phyloP scores from a whole-genome alignment of 2,329 filamentous ascomycete species.

The Arthrobotrys megalospora region DNA sequence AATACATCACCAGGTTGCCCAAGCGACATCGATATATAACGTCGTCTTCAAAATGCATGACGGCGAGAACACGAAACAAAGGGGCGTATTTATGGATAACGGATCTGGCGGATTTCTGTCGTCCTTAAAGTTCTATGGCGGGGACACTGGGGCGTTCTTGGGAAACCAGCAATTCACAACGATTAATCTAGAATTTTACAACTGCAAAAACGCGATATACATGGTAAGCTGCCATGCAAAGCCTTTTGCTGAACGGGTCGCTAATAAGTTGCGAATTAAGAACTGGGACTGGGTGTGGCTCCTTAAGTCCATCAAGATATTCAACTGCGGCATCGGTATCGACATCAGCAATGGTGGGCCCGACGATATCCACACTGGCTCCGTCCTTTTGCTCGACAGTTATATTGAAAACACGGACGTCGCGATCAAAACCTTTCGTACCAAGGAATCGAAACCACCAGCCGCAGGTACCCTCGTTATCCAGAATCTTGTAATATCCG shows the following conservation, averaged over 20 bases:
- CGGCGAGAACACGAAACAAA: slow-evolving; percentile 66
- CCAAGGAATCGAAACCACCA: slow-evolving; percentile 64
- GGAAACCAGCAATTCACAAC: slow-evolving; percentile 79
- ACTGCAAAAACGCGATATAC: slow-evolving; percentile 85
- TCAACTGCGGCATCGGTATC: slow-evolving; percentile 80
- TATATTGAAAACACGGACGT: slow-evolving; percentile 81
- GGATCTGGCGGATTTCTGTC: slow-evolving; percentile 84
- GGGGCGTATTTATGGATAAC: slow-evolving; percentile 75
- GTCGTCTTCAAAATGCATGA: slow-evolving; percentile 70
- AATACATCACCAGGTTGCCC: slow-evolving; percentile 79
- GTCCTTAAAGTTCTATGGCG: slow-evolving; percentile 86
- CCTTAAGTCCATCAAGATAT: slow-evolving; percentile 79
- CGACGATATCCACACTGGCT: slow-evolving; percentile 83
- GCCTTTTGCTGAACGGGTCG: not conserved
- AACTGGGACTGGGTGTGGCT: slow-evolving; percentile 96
- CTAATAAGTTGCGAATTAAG: slow-evolving; percentile 64
- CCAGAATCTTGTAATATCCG: slow-evolving; percentile 71
- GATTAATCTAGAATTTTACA: slow-evolving; percentile 85
- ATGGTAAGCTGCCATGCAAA: slow-evolving; percentile 68
- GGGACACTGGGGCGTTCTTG: slow-evolving; percentile 74
- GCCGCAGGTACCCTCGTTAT: slow-evolving; percentile 79
- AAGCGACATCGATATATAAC: slow-evolving; percentile 75
- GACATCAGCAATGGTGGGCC: slow-evolving; percentile 80
- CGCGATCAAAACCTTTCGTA: slow-evolving; percentile 78
- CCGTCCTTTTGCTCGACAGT: slow-evolving; percentile 85